Evolutionary conservation across 495 filamentous ascomycete species (phyloP).

Genomic region (Penicillium antarcticum): DNA sequence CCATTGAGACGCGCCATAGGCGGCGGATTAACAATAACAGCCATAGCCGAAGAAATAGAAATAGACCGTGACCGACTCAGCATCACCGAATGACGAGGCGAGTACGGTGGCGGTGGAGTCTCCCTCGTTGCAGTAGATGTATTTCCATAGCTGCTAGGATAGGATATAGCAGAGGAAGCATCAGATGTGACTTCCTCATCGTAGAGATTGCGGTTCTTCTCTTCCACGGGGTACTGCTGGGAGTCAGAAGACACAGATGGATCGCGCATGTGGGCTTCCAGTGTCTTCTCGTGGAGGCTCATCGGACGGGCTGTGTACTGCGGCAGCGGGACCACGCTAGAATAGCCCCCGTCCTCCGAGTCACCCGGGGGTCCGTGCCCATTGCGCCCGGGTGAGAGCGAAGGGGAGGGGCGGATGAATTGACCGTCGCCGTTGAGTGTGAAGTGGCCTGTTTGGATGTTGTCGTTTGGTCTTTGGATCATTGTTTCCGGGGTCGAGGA

Average conservation of each 20-base stretch:
- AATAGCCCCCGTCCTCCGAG: constrained; percentile 30
- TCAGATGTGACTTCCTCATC: constrained; percentile 36
- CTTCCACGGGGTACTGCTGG: constrained; percentile 17
- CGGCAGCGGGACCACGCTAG: constrained; percentile 35
- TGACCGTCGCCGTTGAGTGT: constrained; percentile 18
- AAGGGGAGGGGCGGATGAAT: constrained; percentile 17
- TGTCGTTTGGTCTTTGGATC: constrained; percentile 20
- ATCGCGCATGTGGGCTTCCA: constrained; percentile 37
- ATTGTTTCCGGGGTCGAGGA: constrained; percentile 14
- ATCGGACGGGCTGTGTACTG: constrained; percentile 42
- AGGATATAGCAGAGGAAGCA: constrained; percentile 42
- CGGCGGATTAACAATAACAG: constrained; percentile 19
- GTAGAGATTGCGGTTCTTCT: constrained; percentile 32
- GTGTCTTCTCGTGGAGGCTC: constrained; percentile 42
- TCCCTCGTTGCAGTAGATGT: constrained; percentile 47
- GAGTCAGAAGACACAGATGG: constrained; percentile 31
- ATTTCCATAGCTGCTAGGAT: constrained; percentile 46
- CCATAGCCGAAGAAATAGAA: constrained; percentile 33
- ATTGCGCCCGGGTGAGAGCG: constrained; percentile 5
- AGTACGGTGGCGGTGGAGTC: constrained; percentile 46
- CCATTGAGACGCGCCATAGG: constrained; percentile 27
- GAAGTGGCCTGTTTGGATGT: constrained; percentile 48
- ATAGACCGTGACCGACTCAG: constrained; percentile 32
- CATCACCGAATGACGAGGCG: constrained; percentile 26
- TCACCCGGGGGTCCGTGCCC: constrained; percentile 17